Conservation (phyloP, 352 stramenopile species). For the Phytophthora multivora region DNA sequence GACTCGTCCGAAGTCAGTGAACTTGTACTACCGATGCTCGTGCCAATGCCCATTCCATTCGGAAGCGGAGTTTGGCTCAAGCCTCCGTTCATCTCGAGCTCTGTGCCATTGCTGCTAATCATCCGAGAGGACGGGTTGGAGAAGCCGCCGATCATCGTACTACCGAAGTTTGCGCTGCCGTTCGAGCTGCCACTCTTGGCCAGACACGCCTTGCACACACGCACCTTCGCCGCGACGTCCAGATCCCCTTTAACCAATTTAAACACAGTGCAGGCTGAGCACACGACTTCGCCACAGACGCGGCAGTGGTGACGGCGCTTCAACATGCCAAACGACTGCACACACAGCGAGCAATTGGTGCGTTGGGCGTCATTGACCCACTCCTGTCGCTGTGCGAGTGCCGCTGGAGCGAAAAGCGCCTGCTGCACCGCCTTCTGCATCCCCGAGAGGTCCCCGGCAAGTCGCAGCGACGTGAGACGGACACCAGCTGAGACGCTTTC, state of each 20-base stretch:
- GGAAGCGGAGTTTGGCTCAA: constrained; percentile 4
- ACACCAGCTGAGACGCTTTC: constrained; percentile 79
- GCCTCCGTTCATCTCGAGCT: constrained; percentile 32
- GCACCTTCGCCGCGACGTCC: constrained; percentile 57
- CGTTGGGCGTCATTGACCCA: constrained; percentile 84
- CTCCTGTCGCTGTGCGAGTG: constrained; percentile 66
- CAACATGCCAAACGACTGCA: constrained; percentile 82
- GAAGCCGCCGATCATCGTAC: constrained; percentile 24
- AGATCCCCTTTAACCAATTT: constrained; percentile 71
- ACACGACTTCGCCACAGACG: constrained; percentile 89
- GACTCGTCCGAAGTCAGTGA: constrained; percentile 59
- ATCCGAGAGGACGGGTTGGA: constrained; percentile 21
- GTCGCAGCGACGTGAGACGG: constrained; percentile 61
- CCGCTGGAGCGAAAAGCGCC: constrained; percentile 64
- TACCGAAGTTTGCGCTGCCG: constrained; percentile 26
- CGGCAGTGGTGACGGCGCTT: constrained; percentile 87
- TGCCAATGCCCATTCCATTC: constrained; percentile 22
- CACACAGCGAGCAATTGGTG: constrained; percentile 81
- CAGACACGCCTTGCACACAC: constrained; percentile 81
- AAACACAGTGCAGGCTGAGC: constrained; percentile 76
- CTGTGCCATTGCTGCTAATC: constrained; percentile 35
- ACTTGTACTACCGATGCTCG: constrained; percentile 50
- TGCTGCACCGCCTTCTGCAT: constrained; percentile 77
- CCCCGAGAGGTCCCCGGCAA: constrained; percentile 59
- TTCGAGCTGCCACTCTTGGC: constrained; percentile 55